Percentiles rank a stretch among this genome's conserved stretches.
Evolutionary conservation across 257 asterid species (phyloP).

Genomic region (Phtheirospermum japonicum): DNA sequence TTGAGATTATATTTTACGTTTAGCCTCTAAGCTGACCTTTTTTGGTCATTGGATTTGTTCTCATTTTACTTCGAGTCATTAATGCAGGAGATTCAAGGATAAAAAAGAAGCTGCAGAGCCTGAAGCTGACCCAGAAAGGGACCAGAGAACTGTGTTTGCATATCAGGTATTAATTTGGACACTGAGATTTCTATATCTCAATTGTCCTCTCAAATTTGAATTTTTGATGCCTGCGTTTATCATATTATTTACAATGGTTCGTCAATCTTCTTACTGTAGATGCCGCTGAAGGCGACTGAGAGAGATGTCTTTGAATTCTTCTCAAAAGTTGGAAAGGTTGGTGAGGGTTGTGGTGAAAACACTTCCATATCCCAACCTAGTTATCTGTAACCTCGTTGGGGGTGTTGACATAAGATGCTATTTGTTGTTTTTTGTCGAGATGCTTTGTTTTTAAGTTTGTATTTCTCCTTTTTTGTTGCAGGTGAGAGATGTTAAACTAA

Average conservation of each 20-base stretch:
- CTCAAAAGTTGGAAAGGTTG: slow-evolving; percentile 97
- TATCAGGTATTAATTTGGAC: slow-evolving; percentile 59
- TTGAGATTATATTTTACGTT: slow-evolving; percentile 46
- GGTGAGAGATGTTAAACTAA: slow-evolving; percentile 96
- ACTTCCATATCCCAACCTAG: not conserved
- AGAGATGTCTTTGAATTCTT: slow-evolving; percentile 96
- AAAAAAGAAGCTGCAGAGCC: slow-evolving; percentile 90
- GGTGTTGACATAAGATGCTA: too few species aligned
- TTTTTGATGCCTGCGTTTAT: not conserved
- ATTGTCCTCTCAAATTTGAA: not conserved
- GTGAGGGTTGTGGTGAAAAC: slow-evolving; percentile 21
- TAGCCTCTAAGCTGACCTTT: slow-evolving; percentile 31
- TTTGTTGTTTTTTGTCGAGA: slow-evolving; percentile 1
- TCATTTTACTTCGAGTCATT: slow-evolving; percentile 56
- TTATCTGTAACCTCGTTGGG: not conserved
- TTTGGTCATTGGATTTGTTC: slow-evolving; percentile 30
- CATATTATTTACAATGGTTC: slow-evolving; percentile 15
- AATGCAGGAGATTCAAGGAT: slow-evolving; percentile 93
- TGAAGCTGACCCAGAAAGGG: slow-evolving; percentile 99
- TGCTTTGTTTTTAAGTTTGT: slow-evolving; percentile 1
- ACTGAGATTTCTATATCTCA: slow-evolving; percentile 7
- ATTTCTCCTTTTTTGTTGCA: slow-evolving; percentile 30
- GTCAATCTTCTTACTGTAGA: slow-evolving; percentile 45
- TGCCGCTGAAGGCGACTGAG: slow-evolving; percentile 98
- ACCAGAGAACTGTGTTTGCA: slow-evolving; percentile 98